Evolutionary conservation across 495 filamentous ascomycete species (phyloP).

Genomic region (Alectoria sarmentosa): DNA sequence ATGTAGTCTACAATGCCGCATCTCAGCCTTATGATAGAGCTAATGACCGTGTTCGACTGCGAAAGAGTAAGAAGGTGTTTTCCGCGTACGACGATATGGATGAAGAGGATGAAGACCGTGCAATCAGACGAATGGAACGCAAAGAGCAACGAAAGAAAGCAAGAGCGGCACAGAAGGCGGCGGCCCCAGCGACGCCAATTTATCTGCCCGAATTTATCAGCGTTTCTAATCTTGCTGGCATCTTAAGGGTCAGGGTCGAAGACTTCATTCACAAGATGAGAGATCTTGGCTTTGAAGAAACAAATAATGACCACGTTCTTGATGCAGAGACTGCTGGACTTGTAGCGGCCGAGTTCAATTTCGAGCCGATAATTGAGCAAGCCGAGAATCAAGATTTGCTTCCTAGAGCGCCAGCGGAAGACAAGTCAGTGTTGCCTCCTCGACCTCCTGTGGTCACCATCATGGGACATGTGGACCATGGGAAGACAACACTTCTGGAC

Average conservation of each 20-base stretch:
- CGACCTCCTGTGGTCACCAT: constrained; percentile 96
- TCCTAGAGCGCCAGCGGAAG: constrained; percentile 59
- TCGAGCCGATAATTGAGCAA: constrained; percentile 75
- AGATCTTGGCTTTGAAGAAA: constrained; percentile 77
- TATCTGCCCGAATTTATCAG: constrained; percentile 87
- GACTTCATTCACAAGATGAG: constrained; percentile 69
- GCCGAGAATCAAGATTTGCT: constrained; percentile 62
- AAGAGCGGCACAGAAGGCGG: constrained; percentile 35
- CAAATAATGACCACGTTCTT: constrained; percentile 71
- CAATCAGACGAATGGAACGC: constrained; percentile 34
- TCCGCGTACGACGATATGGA: constrained; percentile 12
- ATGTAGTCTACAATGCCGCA: not conserved
- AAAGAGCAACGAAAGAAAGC: constrained; percentile 41
- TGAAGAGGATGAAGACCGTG: constrained; percentile 28
- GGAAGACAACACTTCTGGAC: constrained; percentile 94
- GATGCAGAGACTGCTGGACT: constrained; percentile 85
- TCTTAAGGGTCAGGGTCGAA: constrained; percentile 62
- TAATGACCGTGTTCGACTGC: not conserved
- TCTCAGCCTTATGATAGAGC: not conserved
- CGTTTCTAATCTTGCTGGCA: constrained; percentile 73
- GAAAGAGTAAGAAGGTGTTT: constrained; percentile 2
- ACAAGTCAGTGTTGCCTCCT: constrained; percentile 59
- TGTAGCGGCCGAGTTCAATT: constrained; percentile 88
- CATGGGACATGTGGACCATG: constrained; percentile 99
- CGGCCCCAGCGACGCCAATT: constrained; percentile 51